These are phyloP conservation scores for Extremus antarcticus DNA, from an alignment of 495 filamentous ascomycete species.

Conservation along the genomic window DNA sequence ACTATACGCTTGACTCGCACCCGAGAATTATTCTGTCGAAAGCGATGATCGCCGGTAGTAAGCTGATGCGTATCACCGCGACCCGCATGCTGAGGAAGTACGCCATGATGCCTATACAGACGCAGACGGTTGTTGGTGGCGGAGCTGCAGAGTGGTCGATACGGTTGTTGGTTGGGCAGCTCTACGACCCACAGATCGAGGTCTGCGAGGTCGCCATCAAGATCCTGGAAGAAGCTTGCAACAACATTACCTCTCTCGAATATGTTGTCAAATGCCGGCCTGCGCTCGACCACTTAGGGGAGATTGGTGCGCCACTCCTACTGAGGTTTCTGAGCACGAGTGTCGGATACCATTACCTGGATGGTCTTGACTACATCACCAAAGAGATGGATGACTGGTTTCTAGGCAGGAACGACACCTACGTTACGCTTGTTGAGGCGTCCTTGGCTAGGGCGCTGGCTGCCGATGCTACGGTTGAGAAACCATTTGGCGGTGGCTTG, in stretches of 20 bases:
- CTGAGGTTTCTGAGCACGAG: slow-evolving; percentile 90
- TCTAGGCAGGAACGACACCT: slow-evolving; percentile 84
- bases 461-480: slow-evolving; percentile 36
- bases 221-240: slow-evolving; percentile 94
- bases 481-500: slow-evolving; percentile 31
- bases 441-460: slow-evolving; percentile 82
- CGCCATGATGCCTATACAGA: slow-evolving; percentile 39
- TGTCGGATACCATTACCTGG: slow-evolving; percentile 92
- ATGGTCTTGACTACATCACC: slow-evolving; percentile 94
- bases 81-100: slow-evolving; percentile 79
- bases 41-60: slow-evolving; percentile 79
- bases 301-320: slow-evolving; percentile 89
- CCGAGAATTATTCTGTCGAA: slow-evolving; percentile 87
- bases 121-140: slow-evolving; percentile 9
- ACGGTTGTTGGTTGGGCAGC: slow-evolving; percentile 84
- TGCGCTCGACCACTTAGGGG: slow-evolving; percentile 90
- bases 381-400: slow-evolving; percentile 99
- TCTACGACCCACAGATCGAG: slow-evolving; percentile 94
- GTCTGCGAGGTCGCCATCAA: slow-evolving; percentile 94
- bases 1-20: slow-evolving; percentile 80
- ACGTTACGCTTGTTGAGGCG: slow-evolving; percentile 89
- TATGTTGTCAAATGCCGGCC: slow-evolving; percentile 94
- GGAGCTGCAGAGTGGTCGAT: slow-evolving; percentile 79
- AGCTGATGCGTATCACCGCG: slow-evolving; percentile 78
- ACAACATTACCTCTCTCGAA: slow-evolving; percentile 75